Percentiles rank a stretch among this genome's conserved stretches.
Conservation (phyloP, 2,329 filamentous ascomycete genomes). For the Purpureocillium takamizusanense region DNA sequence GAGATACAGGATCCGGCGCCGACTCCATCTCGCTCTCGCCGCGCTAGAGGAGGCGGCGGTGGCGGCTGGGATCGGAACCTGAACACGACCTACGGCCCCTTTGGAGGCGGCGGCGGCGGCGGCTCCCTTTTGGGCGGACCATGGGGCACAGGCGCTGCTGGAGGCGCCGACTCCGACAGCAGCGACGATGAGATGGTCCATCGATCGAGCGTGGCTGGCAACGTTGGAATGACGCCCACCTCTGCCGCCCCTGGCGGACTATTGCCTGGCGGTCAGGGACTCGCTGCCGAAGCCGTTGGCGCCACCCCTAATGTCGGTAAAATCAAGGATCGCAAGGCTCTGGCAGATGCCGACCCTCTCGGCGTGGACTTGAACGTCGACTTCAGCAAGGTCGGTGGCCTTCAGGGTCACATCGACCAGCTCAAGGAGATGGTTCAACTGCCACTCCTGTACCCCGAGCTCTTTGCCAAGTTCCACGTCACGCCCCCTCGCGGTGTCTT, state of each 20-base stretch:
- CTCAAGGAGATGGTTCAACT: slow-evolving; percentile 98
- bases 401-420: slow-evolving; percentile 91
- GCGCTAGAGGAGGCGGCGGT: slow-evolving; percentile 50
- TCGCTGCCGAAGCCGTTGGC: slow-evolving; percentile 33
- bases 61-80: slow-evolving; percentile 67
- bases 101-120: slow-evolving; percentile 73
- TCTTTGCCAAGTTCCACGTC: slow-evolving; percentile 85
- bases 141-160: slow-evolving; percentile 64
- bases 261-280: slow-evolving; percentile 29
- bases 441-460: slow-evolving; percentile 86
- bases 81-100: slow-evolving; percentile 86
- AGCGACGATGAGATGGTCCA: slow-evolving; percentile 84
- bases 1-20: slow-evolving; percentile 59
- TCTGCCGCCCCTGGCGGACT: slow-evolving; percentile 37
- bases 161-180: slow-evolving; percentile 84
- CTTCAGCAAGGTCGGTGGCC: slow-evolving; percentile 87
- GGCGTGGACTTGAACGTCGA: slow-evolving; percentile 89
- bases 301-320: slow-evolving; percentile 77
- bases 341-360: slow-evolving; percentile 89
- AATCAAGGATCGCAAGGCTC: slow-evolving; percentile 82
- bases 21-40: slow-evolving; percentile 59
- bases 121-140: slow-evolving; percentile 66
- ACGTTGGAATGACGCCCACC: slow-evolving; percentile 53
- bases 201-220: slow-evolving; percentile 46
- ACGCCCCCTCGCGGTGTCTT: slow-evolving; percentile 90